These are phyloP conservation scores for Cytospora piceae DNA, from an alignment of 2,329 filamentous ascomycete genomes.

Conservation along the genomic window DNA sequence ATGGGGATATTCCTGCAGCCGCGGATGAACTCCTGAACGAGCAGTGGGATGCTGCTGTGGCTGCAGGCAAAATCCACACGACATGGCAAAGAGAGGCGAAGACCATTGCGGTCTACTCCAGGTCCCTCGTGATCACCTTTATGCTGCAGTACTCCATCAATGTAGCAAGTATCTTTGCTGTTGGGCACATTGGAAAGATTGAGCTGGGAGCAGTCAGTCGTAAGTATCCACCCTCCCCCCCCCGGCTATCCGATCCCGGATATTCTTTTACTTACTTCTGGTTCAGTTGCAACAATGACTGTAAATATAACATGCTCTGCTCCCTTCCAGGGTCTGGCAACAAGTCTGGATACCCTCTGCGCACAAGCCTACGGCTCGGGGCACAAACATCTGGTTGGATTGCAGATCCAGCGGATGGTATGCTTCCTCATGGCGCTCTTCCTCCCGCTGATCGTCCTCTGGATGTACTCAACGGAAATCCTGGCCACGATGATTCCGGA, in stretches of 20 bases:
- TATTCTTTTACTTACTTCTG: slow-evolving; percentile 28
- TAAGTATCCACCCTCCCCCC: slow-evolving; percentile 34
- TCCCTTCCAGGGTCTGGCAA: slow-evolving; percentile 83
- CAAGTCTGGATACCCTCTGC: slow-evolving; percentile 88
- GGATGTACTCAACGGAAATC: slow-evolving; percentile 69
- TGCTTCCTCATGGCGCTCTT: slow-evolving; percentile 74
- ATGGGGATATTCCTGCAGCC: slow-evolving; percentile 46
- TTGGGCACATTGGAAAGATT: slow-evolving; percentile 73
- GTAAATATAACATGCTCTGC: slow-evolving; percentile 78
- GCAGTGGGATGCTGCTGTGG: slow-evolving; percentile 85
- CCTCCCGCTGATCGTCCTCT: slow-evolving; percentile 71
- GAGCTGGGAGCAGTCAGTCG: slow-evolving; percentile 68
- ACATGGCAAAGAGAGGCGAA: slow-evolving; percentile 91
- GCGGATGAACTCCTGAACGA: slow-evolving; percentile 64
- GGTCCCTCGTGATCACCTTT: slow-evolving; percentile 74
- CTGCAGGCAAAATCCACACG: slow-evolving; percentile 79
- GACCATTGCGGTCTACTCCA: slow-evolving; percentile 73
- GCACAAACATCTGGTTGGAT: slow-evolving; percentile 82
- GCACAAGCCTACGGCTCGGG: slow-evolving; percentile 93
- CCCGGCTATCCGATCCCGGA: no score
- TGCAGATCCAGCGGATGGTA: slow-evolving; percentile 81
- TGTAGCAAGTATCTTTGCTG: slow-evolving; percentile 79
- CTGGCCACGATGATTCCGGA: slow-evolving; percentile 71
- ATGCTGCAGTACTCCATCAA: slow-evolving; percentile 82
- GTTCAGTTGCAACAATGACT: slow-evolving; percentile 70